Conservation (phyloP, 306 rosid species). For the Citrullus colocynthis region DNA sequence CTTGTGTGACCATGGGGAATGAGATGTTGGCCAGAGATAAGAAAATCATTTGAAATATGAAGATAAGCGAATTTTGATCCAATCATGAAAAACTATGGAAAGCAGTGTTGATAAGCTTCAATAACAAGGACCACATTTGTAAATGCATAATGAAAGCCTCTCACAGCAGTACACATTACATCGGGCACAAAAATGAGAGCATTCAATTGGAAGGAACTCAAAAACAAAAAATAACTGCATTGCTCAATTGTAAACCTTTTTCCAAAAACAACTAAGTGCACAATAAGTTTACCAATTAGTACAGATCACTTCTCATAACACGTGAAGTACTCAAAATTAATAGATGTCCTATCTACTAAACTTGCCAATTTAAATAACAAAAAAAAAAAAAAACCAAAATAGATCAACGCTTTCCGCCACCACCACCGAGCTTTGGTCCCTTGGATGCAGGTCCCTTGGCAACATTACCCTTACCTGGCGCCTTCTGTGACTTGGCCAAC, state of each 20-base stretch:
- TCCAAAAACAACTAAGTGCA: background rate
- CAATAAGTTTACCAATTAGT: background rate
- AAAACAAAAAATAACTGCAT: background rate
- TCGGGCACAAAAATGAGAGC: background rate
- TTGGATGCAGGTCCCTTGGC: slow-evolving; percentile 51
- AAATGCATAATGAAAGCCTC: no score
- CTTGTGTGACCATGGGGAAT: no score
- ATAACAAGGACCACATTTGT: no score
- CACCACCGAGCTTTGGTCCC: slow-evolving; percentile 86
- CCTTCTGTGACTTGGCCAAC: slow-evolving; percentile 38
- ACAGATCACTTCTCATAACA: background rate
- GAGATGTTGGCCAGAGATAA: no score
- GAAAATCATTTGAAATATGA: no score
- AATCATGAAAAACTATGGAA: no score
- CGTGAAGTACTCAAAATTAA: background rate
- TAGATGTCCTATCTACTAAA: background rate
- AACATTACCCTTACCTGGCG: slow-evolving; percentile 37
- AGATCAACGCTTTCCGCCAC: slow-evolving; percentile 74
- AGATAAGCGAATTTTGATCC: no score
- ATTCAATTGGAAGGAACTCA: background rate
- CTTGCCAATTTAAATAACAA: background rate
- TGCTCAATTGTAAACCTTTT: background rate
- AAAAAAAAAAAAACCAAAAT: slow-evolving; percentile 6
- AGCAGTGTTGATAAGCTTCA: no score
- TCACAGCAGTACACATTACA: no score